Percentiles rank a stretch among this genome's conserved stretches.
Conservation (phyloP, 805 yeast genomes). For the Hanseniaspora thailandica region DNA sequence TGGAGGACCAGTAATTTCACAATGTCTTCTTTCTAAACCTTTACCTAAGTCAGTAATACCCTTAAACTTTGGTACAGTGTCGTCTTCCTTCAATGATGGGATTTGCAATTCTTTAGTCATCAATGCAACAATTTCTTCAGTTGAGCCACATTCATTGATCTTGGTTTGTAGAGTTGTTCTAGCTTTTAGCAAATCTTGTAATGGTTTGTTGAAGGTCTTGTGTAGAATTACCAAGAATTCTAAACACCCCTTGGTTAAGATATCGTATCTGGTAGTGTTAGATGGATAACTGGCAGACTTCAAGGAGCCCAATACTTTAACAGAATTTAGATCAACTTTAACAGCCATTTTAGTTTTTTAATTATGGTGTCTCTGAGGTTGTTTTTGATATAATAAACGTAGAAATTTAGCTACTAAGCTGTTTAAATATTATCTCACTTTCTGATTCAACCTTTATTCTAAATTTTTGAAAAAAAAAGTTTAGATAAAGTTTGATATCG, state of each 20-base stretch:
- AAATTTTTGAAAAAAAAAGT: neutral
- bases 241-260: constrained; percentile 37
- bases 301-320: constrained; percentile 29
- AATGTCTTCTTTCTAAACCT: constrained; percentile 62
- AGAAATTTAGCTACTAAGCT: no score
- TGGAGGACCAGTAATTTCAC: constrained; percentile 79
- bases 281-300: constrained; percentile 28
- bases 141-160: constrained; percentile 34
- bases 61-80: constrained; percentile 33
- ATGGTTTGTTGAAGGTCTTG: constrained; percentile 53
- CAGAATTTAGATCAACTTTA: constrained; percentile 27
- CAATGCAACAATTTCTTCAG: constrained; percentile 37
- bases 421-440: no score
- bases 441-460: neutral
- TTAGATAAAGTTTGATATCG: neutral
- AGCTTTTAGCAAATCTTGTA: constrained; percentile 48
- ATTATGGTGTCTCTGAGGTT: no score
- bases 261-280: constrained; percentile 31
- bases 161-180: constrained; percentile 49
- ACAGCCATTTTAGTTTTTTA: constrained; percentile 18
- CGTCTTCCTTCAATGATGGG: constrained; percentile 48
- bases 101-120: constrained; percentile 48
- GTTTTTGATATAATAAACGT: no score
- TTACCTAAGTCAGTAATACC: constrained; percentile 57
- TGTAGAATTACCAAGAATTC: constrained; percentile 62